A percentile compares a stretch with the other conserved stretches of the same genome.
Evolutionary conservation across 2,329 filamentous ascomycete genomes (phyloP).

Genomic region (Penicillium brasilianum): DNA sequence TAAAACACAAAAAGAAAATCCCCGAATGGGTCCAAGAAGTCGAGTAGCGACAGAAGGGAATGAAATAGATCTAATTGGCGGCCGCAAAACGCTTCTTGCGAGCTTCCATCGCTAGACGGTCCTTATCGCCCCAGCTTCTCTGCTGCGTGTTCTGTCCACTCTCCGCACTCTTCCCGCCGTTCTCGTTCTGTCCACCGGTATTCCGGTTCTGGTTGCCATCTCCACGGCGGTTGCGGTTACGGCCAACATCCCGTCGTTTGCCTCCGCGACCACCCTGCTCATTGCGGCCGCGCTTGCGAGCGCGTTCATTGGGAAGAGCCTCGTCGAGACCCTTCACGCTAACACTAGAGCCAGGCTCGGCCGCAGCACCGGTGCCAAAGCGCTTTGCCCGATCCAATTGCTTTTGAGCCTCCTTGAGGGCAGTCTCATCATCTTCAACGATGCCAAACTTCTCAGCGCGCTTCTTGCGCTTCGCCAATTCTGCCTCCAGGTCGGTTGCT

Average conservation of each 20-base stretch:
- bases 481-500: constrained; percentile 51
- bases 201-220: constrained; percentile 31
- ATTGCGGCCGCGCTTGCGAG: constrained; percentile 49
- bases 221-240: constrained; percentile 37
- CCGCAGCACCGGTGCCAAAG: constrained; percentile 45
- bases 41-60: not conserved
- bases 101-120: constrained; percentile 51
- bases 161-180: constrained; percentile 24
- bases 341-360: constrained; percentile 22
- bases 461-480: constrained; percentile 55
- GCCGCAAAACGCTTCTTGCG: constrained; percentile 54
- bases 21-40: not conserved
- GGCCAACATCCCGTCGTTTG: constrained; percentile 47
- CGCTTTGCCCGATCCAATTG: constrained; percentile 53
- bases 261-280: constrained; percentile 47
- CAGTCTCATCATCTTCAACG: constrained; percentile 46
- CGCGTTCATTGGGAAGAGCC: constrained; percentile 49
- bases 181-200: constrained; percentile 22
- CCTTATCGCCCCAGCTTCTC: constrained; percentile 46
- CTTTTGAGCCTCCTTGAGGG: constrained; percentile 50
- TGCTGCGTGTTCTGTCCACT: constrained; percentile 15
- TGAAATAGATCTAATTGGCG: constrained; percentile 29
- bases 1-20: constrained; percentile 15
- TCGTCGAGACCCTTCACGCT: constrained; percentile 52
- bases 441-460: constrained; percentile 57